phyloP scores from a whole-genome alignment of 2,329 filamentous ascomycete genomes.

The Claviceps fusiformis region DNA sequence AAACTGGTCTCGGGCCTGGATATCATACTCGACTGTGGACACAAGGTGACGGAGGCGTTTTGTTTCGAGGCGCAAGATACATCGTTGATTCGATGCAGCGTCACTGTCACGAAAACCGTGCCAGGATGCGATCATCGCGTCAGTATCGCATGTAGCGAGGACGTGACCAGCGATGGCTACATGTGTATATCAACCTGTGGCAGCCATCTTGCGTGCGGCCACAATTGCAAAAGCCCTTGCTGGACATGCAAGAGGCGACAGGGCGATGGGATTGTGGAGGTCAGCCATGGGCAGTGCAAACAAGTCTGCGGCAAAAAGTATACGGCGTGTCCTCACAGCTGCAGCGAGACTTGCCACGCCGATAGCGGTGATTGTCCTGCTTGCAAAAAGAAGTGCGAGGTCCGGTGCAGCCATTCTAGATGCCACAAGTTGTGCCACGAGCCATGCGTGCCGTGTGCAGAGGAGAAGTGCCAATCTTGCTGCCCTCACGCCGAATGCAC shows the following conservation, averaged over 20 bases:
- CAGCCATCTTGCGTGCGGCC: slow-evolving; percentile 38
- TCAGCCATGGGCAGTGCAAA: slow-evolving; percentile 33
- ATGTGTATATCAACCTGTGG: slow-evolving; percentile 36
- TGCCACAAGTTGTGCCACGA: slow-evolving; percentile 44
- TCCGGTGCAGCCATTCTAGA: slow-evolving; percentile 40
- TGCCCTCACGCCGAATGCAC: slow-evolving; percentile 39
- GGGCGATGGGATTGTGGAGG: slow-evolving; percentile 13
- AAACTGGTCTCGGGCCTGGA: background rate
- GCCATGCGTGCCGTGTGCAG: slow-evolving; percentile 47
- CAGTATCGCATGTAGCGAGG: slow-evolving; percentile 31
- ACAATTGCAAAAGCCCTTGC: slow-evolving; percentile 39
- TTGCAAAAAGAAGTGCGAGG: slow-evolving; percentile 38
- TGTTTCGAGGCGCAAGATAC: slow-evolving; percentile 32
- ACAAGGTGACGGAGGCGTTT: slow-evolving; percentile 6
- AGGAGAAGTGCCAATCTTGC: slow-evolving; percentile 35
- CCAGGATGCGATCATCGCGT: slow-evolving; percentile 42
- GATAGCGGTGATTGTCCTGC: slow-evolving; percentile 28
- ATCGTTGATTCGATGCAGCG: slow-evolving; percentile 32
- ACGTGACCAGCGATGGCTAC: slow-evolving; percentile 29
- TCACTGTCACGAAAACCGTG: slow-evolving; percentile 31
- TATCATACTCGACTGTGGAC: background rate
- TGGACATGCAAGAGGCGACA: slow-evolving; percentile 28
- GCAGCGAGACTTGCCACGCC: slow-evolving; percentile 37
- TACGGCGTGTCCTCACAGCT: slow-evolving; percentile 43
- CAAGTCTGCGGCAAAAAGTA: slow-evolving; percentile 35